phyloP scores from a whole-genome alignment of 2,329 filamentous ascomycete genomes.

The Cladosporium velox region DNA sequence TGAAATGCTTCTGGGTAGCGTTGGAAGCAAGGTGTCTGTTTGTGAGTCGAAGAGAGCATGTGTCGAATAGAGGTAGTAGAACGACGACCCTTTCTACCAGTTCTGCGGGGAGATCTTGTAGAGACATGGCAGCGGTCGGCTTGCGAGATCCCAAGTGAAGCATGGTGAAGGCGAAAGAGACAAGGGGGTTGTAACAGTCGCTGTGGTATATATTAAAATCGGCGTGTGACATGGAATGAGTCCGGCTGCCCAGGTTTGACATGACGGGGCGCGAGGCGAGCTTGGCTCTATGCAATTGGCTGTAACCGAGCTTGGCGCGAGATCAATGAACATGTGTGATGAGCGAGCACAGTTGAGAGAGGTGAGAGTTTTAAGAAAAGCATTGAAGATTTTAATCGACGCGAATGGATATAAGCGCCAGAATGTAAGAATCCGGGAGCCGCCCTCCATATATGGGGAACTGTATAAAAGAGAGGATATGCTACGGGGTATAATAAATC shows the following conservation, averaged over 20 bases:
- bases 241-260: background rate
- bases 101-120: slow-evolving; percentile 10
- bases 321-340: background rate
- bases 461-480: background rate
- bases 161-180: background rate
- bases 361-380: too few relatives aligned
- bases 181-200: background rate
- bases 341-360: too few relatives aligned
- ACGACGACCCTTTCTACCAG: slow-evolving; percentile 3
- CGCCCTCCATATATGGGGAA: background rate
- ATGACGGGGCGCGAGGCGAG: background rate
- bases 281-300: background rate
- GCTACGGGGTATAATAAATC: slow-evolving; percentile 6
- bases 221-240: background rate
- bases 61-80: slow-evolving; percentile 14
- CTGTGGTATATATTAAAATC: background rate
- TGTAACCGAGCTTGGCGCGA: background rate
- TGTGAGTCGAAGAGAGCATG: slow-evolving; percentile 9
- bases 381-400: too few relatives aligned
- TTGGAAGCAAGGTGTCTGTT: slow-evolving; percentile 9
- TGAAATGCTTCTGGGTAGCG: background rate
- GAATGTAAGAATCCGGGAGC: too few relatives aligned
- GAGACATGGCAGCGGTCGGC: background rate
- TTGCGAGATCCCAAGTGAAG: background rate
- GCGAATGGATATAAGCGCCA: background rate